Evolutionary conservation across 257 asterid genomes (phyloP).

Genomic region (Ilex aquifolium): DNA sequence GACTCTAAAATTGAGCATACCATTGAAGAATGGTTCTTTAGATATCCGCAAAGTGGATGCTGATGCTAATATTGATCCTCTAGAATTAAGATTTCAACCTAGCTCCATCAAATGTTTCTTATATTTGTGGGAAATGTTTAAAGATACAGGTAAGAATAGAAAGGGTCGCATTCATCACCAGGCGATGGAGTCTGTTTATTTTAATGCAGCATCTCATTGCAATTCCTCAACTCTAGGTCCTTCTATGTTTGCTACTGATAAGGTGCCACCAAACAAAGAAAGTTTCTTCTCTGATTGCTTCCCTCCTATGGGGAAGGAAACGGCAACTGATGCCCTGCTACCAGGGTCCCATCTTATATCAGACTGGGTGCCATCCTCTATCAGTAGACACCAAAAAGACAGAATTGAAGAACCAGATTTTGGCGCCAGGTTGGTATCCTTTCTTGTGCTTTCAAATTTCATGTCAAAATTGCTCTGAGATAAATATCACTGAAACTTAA

Average conservation of each 20-base stretch:
- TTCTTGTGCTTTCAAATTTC: conserved; percentile 4
- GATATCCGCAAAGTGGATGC: conserved; percentile 83
- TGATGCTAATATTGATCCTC: conserved; percentile 70
- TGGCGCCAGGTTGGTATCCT: conserved; percentile 76
- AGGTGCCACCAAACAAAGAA: conserved; percentile 31
- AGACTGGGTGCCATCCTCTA: conserved; percentile 51
- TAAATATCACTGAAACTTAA: too few relatives aligned
- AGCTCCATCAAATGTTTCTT: conserved; percentile 52
- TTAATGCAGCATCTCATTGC: conserved; percentile 28
- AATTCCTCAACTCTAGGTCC: conserved; percentile 35
- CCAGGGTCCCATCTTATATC: conserved; percentile 88
- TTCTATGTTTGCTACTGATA: conserved; percentile 33
- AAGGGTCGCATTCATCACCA: conserved; percentile 11
- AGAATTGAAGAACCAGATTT: conserved; percentile 68
- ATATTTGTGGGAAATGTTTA: conserved; percentile 57
- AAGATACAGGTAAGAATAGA: conserved; percentile 35
- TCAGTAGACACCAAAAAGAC: conserved; percentile 42
- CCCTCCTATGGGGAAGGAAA: conserved; percentile 40
- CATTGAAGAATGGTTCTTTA: conserved; percentile 92
- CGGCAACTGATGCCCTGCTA: conserved; percentile 38
- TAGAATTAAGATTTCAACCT: conserved; percentile 72
- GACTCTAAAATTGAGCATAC: conserved; percentile 66
- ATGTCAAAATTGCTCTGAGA: neutral
- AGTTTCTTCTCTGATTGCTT: conserved; percentile 25
- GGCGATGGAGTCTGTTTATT: conserved; percentile 15